Percentiles rank a stretch among this genome's conserved stretches.
These are phyloP conservation scores for Halophytophthora batemanensis DNA, from an alignment of 352 stramenopile genomes.

Conservation along the genomic window DNA sequence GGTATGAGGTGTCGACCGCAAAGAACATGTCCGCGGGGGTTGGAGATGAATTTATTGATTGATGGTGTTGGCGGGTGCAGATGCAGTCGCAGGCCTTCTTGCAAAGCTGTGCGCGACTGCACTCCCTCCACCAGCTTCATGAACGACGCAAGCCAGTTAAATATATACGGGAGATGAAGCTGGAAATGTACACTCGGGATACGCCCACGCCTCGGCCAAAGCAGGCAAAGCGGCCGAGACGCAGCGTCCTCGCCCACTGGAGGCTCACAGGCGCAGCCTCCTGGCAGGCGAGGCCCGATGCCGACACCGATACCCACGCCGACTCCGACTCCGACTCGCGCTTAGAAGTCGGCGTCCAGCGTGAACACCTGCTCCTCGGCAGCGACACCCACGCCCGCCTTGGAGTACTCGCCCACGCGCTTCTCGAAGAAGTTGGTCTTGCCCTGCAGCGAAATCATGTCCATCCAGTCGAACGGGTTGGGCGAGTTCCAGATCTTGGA, in stretches of 20 bases:
- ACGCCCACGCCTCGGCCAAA: neutral
- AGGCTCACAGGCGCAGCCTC: no score
- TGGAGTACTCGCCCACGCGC: constrained; percentile 98
- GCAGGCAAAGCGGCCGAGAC: no score
- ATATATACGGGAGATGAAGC: constrained; percentile 32
- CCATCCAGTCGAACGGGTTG: constrained; percentile 99
- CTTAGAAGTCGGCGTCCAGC: constrained; percentile 93
- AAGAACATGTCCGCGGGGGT: neutral
- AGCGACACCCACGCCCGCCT: constrained; percentile 93
- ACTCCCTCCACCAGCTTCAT: neutral
- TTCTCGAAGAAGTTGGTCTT: constrained; percentile 99
- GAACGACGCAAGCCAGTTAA: constrained; percentile 13
- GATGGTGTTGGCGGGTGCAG: no score
- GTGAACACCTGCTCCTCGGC: constrained; percentile 90
- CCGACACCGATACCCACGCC: constrained; percentile 1
- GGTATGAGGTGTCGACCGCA: neutral
- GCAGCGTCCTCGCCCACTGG: no score
- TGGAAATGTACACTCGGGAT: constrained; percentile 27
- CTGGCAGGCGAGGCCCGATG: no score
- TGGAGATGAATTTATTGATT: constrained; percentile 4
- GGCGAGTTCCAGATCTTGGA: constrained; percentile 91
- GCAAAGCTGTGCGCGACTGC: neutral
- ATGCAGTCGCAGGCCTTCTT: no score
- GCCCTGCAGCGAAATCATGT: constrained; percentile 98
- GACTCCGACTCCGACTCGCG: neutral